phyloP scores from a whole-genome alignment of 2,329 filamentous ascomycete species.

The Helicocarpus griseus region DNA sequence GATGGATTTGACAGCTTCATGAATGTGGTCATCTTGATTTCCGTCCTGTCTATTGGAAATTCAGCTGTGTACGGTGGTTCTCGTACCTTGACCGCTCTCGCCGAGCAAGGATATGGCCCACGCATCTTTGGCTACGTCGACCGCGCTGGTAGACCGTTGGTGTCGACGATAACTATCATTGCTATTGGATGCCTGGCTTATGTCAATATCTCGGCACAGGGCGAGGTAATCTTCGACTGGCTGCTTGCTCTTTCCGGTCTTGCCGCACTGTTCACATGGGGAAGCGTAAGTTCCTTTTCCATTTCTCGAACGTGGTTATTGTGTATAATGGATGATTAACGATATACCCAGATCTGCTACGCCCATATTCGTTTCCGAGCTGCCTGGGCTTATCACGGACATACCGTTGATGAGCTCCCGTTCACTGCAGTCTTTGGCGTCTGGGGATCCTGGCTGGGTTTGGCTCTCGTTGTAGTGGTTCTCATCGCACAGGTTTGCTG shows the following conservation, averaged over 20 bases:
- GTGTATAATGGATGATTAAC: not conserved
- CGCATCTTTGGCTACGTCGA: constrained; percentile 38
- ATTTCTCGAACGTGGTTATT: not conserved
- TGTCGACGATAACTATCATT: constrained; percentile 32
- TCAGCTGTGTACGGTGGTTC: constrained; percentile 50
- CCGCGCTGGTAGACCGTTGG: constrained; percentile 35
- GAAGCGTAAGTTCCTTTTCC: constrained; percentile 26
- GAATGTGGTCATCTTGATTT: constrained; percentile 56
- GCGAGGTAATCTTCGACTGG: constrained; percentile 52
- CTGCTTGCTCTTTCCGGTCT: constrained; percentile 55
- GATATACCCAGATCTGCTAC: constrained; percentile 41
- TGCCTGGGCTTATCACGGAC: constrained; percentile 50
- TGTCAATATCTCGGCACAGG: constrained; percentile 33
- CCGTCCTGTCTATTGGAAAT: constrained; percentile 51
- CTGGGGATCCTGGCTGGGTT: constrained; percentile 51
- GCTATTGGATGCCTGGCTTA: constrained; percentile 33
- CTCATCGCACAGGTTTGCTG: constrained; percentile 39
- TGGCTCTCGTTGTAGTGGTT: constrained; percentile 44
- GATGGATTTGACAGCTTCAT: constrained; percentile 53
- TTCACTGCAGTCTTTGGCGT: constrained; percentile 52
- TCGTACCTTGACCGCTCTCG: constrained; percentile 47
- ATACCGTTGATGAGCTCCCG: constrained; percentile 52
- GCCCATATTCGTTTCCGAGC: constrained; percentile 59
- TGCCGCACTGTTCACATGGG: constrained; percentile 56
- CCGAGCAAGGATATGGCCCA: constrained; percentile 36